Base-by-base conservation (phyloP, 176 grass and related monocot genomes). In the Urochloa ruziziensis region DNA sequence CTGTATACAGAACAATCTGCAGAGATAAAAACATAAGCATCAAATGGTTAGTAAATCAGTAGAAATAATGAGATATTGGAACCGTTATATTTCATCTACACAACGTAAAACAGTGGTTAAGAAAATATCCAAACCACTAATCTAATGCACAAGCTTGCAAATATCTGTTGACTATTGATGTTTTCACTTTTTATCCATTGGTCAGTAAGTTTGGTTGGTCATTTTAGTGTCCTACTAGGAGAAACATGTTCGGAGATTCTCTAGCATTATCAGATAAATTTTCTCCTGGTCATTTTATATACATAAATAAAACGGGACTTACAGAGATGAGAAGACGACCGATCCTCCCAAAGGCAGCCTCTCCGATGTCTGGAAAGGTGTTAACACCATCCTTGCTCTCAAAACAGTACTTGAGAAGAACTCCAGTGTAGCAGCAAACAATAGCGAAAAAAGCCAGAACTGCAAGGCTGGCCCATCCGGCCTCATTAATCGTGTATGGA, bases 281-380 rank as follows among this genome's bases (percentile, higher is more conserved):
- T 21, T 21, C 18, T 23, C 18, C 1, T 2, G 8, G 0, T 29
- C 18, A 64, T 37, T 18, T 30, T 33, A 25, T 33, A 52, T 47
- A 34, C n/a, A 2, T 80, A 81, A 48, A 81, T 11, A 35, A 72
- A 17, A 33, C 14, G 47, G 10, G 8, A 87, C 92, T 93, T 84
- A 95, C 96, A 54, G 91, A 95, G 71, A 98, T 86, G 32, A 98
- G 60, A 73, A 98, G 64, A 8, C 93, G 93, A 7, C 96, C 96
- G 52, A 91, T 90, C 88, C 70, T 89, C 60, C 93, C 96, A 82
- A 98, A 98, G 49, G 93, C 92, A 88, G 85, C 91, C 88, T 98
- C 91, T 33, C 93, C 96, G 48, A 98, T 98, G 85, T 98, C 93
- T 84, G 96, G 96, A 67, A 91, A 98, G 46, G 85, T 93, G 29